Base-by-base conservation (phyloP, 139 green algal genomes). In the Limnomonas spitsbergensis region DNA sequence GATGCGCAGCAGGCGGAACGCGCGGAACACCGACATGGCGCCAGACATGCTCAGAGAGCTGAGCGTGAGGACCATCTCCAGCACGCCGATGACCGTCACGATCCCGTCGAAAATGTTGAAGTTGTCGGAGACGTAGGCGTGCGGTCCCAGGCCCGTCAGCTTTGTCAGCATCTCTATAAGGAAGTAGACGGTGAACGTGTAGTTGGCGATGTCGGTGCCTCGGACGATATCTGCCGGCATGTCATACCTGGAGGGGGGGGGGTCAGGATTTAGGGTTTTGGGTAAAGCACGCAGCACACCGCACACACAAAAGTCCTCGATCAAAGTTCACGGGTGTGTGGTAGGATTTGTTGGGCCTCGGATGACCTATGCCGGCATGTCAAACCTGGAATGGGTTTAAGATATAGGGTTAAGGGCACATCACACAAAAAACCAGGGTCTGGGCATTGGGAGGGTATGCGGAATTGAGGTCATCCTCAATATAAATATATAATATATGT, bases 181-280 rank as follows among this genome's bases (percentile, higher is more conserved):
- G 29, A 77, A 77, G 70, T 66, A 77, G 7, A 66, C 27, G 14
- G 40, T 66, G n/a, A 77, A 66, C 6, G n/a, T n/a, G 70, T 61
- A 61, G n/a, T 77, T 77, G 70, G 6, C 7, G 29, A 66, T 38
- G 7, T 66, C 3, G 3, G 40, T 67, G 4, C 6, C 34, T 38
- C 9, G 4, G 24, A 38, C 31, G 3, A 77, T 3, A 27, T 4
- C 26, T 6, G 6, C 38, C 3, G 70, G 40, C 70, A 77, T 77
- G 4, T 77, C 36, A 47, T 74, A 74, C 68, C 70, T 61, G 47
- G 14, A 20, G n/a, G n/a, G n/a, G n/a, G n/a, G n/a, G n/a, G n/a
- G n/a, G n/a, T n/a, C n/a, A n/a, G n/a, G n/a, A n/a, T n/a, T n/a
- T n/a, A n/a, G n/a, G n/a, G n/a, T n/a, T n/a, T n/a, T n/a, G n/a